phyloP scores from a whole-genome alignment of 352 stramenopile genomes.

The Phytophthora europaea region DNA sequence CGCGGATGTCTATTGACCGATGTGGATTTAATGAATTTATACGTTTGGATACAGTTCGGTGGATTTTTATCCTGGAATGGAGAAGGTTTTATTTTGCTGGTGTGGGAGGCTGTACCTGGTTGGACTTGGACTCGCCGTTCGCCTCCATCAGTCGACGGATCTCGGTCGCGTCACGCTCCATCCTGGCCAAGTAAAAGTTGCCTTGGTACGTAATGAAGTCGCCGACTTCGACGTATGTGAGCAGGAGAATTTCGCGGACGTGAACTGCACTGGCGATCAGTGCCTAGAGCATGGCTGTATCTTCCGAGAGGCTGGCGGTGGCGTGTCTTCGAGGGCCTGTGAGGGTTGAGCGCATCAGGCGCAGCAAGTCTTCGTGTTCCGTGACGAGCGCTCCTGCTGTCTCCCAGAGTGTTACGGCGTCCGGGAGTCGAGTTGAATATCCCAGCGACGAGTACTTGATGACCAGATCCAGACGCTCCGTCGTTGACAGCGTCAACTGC shows the following conservation, averaged over 20 bases:
- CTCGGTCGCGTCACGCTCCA: constrained; percentile 70
- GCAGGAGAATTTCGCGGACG: neutral
- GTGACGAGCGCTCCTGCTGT: constrained; percentile 54
- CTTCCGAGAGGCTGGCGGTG: constrained; percentile 1
- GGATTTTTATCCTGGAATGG: neutral
- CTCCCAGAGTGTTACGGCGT: constrained; percentile 58
- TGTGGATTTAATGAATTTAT: constrained; percentile 28
- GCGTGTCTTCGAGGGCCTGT: constrained; percentile 5
- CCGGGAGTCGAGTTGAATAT: constrained; percentile 56
- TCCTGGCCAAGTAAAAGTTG: constrained; percentile 76
- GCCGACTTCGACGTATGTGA: constrained; percentile 62
- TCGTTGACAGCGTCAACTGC: constrained; percentile 66
- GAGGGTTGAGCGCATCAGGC: constrained; percentile 37
- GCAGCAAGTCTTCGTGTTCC: constrained; percentile 70
- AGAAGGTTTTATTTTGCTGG: constrained; percentile 12
- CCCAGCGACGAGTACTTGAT: constrained; percentile 82
- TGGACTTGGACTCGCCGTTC: neutral
- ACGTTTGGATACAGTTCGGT: constrained; percentile 9
- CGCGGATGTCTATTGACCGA: neutral
- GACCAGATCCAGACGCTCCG: constrained; percentile 71
- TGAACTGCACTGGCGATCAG: neutral
- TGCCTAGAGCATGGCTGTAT: neutral
- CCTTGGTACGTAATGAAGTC: constrained; percentile 73
- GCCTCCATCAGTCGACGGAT: constrained; percentile 38
- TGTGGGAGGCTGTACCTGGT: constrained; percentile 11